Conservation (phyloP, 2,329 filamentous ascomycete species). For the Colletotrichum simmondsii region DNA sequence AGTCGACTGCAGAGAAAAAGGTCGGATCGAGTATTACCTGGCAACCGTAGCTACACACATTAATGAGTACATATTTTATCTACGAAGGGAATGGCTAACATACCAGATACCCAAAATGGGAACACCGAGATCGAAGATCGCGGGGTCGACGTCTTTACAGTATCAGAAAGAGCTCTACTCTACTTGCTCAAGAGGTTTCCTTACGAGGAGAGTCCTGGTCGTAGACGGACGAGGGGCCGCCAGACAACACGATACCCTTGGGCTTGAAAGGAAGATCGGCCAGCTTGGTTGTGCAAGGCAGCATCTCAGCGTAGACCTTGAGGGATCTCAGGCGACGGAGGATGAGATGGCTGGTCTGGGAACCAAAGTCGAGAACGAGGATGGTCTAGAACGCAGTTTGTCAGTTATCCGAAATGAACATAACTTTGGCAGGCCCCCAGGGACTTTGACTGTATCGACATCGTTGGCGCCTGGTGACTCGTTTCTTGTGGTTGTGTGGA, state of each 20-base stretch:
- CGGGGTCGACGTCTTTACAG: conserved; percentile 75
- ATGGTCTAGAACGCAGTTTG: conserved; percentile 63
- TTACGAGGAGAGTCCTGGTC: conserved; percentile 73
- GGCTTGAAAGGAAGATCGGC: conserved; percentile 82
- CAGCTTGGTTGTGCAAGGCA: conserved; percentile 87
- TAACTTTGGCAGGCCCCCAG: too few relatives aligned
- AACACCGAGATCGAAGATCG: conserved; percentile 80
- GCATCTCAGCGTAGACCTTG: conserved; percentile 88
- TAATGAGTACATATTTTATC: background rate
- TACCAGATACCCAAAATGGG: conserved; percentile 72
- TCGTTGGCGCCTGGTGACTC: conserved; percentile 36
- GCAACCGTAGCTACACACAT: conserved; percentile 16
- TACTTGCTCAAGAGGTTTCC: conserved; percentile 23
- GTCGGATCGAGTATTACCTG: background rate
- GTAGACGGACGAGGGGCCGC: conserved; percentile 79
- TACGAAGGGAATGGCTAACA: conserved; percentile 35
- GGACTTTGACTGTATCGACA: conserved; percentile 37
- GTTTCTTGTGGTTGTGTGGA: background rate
- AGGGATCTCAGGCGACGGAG: conserved; percentile 80
- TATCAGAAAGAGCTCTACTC: conserved; percentile 21
- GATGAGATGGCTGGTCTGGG: conserved; percentile 80
- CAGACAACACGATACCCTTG: conserved; percentile 77
- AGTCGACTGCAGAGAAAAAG: background rate
- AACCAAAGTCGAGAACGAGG: conserved; percentile 77
- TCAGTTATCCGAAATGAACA: background rate